phyloP scores from a whole-genome alignment of 2,329 filamentous ascomycete genomes.

The Colletotrichum australisinense region DNA sequence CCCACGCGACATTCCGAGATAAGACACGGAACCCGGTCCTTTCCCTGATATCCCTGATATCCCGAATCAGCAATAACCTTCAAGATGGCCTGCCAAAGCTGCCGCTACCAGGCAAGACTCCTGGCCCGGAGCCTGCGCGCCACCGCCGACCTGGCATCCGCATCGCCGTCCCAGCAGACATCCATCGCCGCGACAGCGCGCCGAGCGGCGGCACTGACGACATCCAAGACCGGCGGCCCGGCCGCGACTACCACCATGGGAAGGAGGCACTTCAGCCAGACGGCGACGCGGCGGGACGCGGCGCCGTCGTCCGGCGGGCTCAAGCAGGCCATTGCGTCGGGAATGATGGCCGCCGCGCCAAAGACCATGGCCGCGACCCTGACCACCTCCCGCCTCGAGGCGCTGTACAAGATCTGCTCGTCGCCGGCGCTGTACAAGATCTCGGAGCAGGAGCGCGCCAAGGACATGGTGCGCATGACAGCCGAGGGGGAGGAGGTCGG shows the following conservation, averaged over 20 bases:
- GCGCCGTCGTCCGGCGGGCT: slow-evolving; percentile 6
- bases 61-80: slow-evolving; percentile 16
- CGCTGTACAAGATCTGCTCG: slow-evolving; percentile 81
- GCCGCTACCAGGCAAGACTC: slow-evolving; percentile 56
- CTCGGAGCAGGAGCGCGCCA: slow-evolving; percentile 73
- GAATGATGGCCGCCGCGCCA: slow-evolving; percentile 30
- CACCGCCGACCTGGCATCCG: slow-evolving; percentile 28
- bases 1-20: neutral
- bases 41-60: neutral
- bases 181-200: slow-evolving; percentile 3
- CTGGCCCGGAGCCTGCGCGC: slow-evolving; percentile 45
- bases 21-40: neutral
- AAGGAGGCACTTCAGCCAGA: slow-evolving; percentile 51
- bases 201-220: neutral
- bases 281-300: slow-evolving; percentile 41
- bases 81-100: slow-evolving; percentile 62
- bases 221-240: slow-evolving; percentile 1
- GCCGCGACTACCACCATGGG: slow-evolving; percentile 22
- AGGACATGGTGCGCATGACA: slow-evolving; percentile 75
- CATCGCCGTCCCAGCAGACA: slow-evolving; percentile 20
- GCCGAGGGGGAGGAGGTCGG: slow-evolving; percentile 87
- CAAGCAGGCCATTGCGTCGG: slow-evolving; percentile 28
- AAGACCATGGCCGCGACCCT: slow-evolving; percentile 32
- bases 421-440: slow-evolving; percentile 82
- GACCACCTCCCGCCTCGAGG: slow-evolving; percentile 56